Percentiles rank a stretch among this genome's conserved stretches.
Evolutionary conservation across 805 yeast species (phyloP).

Genomic region (Blastobotrys attinorum): DNA sequence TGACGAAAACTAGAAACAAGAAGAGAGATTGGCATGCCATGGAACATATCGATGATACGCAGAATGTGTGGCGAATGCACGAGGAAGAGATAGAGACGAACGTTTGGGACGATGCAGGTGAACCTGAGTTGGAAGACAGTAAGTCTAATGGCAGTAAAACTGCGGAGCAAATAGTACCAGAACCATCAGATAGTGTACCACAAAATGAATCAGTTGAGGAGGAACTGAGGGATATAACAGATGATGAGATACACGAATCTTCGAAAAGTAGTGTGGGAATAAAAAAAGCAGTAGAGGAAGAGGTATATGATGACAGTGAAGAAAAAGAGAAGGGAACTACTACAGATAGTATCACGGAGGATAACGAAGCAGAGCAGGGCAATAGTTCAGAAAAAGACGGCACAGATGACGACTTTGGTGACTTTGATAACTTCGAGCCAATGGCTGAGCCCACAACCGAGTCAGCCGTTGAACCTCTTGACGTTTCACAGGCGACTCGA

Average conservation of each 20-base stretch:
- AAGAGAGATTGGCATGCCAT: not conserved
- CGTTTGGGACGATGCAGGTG: too few species aligned
- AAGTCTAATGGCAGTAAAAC: too few species aligned
- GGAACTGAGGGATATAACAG: not conserved
- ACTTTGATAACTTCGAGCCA: slow-evolving; percentile 8
- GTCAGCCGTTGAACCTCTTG: not conserved
- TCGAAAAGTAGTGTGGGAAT: not conserved
- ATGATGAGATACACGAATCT: not conserved
- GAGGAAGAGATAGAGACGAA: too few species aligned
- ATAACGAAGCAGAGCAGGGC: not conserved
- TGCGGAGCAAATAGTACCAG: too few species aligned
- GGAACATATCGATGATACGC: not conserved
- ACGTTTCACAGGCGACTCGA: too few species aligned
- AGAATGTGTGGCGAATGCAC: too few species aligned
- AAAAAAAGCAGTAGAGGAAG: not conserved
- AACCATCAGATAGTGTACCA: not conserved
- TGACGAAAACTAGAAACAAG: too few species aligned
- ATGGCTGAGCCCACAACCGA: not conserved
- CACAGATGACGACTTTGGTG: slow-evolving; percentile 18
- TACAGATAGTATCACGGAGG: not conserved
- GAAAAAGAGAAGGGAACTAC: not conserved
- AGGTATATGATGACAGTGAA: not conserved
- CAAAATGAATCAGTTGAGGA: not conserved
- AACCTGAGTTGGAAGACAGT: too few species aligned
- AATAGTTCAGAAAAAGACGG: slow-evolving; percentile 5